Conservation (phyloP, 2,329 filamentous ascomycete genomes). For the Claviceps digitariae region DNA sequence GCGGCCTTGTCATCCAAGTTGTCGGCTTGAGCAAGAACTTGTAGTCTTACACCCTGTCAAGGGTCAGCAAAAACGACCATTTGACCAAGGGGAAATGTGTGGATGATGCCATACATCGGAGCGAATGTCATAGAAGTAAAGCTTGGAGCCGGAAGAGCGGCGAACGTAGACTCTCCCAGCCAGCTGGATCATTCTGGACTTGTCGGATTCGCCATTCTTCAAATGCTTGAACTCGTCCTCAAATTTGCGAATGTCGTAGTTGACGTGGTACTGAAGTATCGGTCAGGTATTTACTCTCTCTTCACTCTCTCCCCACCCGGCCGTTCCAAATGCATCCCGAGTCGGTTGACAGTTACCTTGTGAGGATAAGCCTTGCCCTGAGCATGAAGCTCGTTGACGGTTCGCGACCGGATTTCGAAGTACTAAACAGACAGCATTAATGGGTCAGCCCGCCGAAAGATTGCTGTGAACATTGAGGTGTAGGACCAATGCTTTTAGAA, state of each 20-base stretch:
- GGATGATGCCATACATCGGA: conserved; percentile 16
- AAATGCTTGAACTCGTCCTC: conserved; percentile 63
- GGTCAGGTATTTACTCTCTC: neutral
- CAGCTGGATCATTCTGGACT: conserved; percentile 61
- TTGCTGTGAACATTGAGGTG: neutral
- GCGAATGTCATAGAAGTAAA: conserved; percentile 70
- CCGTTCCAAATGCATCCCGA: neutral
- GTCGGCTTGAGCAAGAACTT: conserved; percentile 85
- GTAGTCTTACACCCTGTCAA: conserved; percentile 49
- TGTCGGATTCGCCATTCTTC: conserved; percentile 74
- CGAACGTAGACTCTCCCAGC: conserved; percentile 85
- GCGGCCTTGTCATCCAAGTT: conserved; percentile 52
- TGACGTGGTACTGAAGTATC: conserved; percentile 55
- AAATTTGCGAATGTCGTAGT: conserved; percentile 71
- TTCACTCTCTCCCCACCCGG: neutral
- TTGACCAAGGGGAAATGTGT: neutral
- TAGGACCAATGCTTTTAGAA: neutral
- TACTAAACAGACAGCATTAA: conserved; percentile 33
- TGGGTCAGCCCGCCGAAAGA: neutral
- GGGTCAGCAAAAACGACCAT: neutral
- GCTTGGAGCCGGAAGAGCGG: conserved; percentile 67
- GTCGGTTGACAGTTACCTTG: conserved; percentile 30
- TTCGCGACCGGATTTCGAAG: conserved; percentile 86
- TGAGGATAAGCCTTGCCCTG: conserved; percentile 59
- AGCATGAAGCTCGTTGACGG: conserved; percentile 39